These are phyloP conservation scores for Backusella liffmaniae DNA, from an alignment of 192 early-diverging fungal species.

Conservation along the genomic window DNA sequence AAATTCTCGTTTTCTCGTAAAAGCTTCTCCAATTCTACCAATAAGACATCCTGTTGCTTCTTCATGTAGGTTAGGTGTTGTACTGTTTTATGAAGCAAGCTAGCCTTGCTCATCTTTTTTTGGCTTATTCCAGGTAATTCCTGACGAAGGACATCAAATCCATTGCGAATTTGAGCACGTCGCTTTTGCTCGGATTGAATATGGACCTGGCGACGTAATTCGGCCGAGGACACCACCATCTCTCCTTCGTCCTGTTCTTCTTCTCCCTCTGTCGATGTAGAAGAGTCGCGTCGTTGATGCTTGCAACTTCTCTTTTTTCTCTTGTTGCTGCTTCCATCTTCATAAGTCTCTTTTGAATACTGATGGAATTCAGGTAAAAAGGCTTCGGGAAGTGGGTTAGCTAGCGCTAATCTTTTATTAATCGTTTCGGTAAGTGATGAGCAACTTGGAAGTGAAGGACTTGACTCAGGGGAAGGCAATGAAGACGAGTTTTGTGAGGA, in stretches of 20 bases:
- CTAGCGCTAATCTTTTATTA: slow-evolving; percentile 17
- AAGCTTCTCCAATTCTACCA: slow-evolving; percentile 21
- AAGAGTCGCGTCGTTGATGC: background rate
- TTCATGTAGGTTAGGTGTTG: slow-evolving; percentile 41
- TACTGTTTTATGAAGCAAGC: slow-evolving; percentile 36
- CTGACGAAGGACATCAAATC: slow-evolving; percentile 40
- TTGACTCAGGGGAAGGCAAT: background rate
- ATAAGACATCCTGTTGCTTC: slow-evolving; percentile 25
- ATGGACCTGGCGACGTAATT: slow-evolving; percentile 44
- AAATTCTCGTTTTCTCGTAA: slow-evolving; percentile 19
- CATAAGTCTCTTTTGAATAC: slow-evolving; percentile 38
- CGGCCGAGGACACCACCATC: slow-evolving; percentile 22
- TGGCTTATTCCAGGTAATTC: slow-evolving; percentile 33
- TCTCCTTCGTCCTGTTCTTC: background rate
- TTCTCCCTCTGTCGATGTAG: background rate
- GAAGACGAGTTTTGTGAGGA: background rate
- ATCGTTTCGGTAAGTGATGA: slow-evolving; percentile 23
- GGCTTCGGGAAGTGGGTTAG: slow-evolving; percentile 25
- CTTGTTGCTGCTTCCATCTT: slow-evolving; percentile 14
- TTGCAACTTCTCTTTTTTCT: slow-evolving; percentile 22
- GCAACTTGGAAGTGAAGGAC: background rate
- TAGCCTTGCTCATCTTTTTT: slow-evolving; percentile 45
- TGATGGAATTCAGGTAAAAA: slow-evolving; percentile 38
- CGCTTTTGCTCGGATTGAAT: slow-evolving; percentile 46
- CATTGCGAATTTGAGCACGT: slow-evolving; percentile 45